Base-by-base conservation (phyloP, 768 basidiomycete genomes). In the Lactarius hatsudake region DNA sequence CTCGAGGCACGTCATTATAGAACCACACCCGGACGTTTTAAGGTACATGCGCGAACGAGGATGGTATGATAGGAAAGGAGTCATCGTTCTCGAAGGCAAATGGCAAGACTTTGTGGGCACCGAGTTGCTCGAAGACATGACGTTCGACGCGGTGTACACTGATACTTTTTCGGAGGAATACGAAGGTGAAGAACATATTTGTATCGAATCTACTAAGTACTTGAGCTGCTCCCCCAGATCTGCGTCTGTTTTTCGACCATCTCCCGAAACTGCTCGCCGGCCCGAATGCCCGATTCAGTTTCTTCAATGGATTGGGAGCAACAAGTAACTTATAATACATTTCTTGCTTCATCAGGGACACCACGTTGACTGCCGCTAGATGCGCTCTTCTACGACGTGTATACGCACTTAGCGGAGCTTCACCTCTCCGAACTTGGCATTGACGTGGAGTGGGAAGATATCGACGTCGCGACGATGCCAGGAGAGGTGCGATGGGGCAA, bases 221-320 rank as follows among this genome's bases (percentile, higher is more conserved):
- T n/a, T 15, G 51, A 53, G 63, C 26, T 58, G 7, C 20, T 28
- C 51, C 67, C 62, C 18, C 64, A 81, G 90, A 90, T 68, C 82
- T 98, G 45, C 85, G 85, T 71, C 79, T 80, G 36, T 96, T 98
- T 78, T 98, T 99, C 76, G 86, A 87, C 63, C 79, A 83, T 55
- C 76, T 97, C 2, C 93, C 93, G 3, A 82, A 90, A 71, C 81
- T 99, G 5, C 80, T 98, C 18, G 81, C 82, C 26, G 87, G 87
- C 17, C 83, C 86, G n/a, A 81, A 87, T 17, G 89, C 90, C n/a
- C 81, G 86, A 18, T 92, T 96, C 75, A 90, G 94, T 67, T 99
- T 98, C 78, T 99, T 98, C 83, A 94, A 99, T 73, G 97, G 97
- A 15, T 84, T 99, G 10, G 97, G 93, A 18, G 96, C 96, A 36